phyloP scores from a whole-genome alignment of 208 protist genomes.

The Naegleria gruberi region DNA sequence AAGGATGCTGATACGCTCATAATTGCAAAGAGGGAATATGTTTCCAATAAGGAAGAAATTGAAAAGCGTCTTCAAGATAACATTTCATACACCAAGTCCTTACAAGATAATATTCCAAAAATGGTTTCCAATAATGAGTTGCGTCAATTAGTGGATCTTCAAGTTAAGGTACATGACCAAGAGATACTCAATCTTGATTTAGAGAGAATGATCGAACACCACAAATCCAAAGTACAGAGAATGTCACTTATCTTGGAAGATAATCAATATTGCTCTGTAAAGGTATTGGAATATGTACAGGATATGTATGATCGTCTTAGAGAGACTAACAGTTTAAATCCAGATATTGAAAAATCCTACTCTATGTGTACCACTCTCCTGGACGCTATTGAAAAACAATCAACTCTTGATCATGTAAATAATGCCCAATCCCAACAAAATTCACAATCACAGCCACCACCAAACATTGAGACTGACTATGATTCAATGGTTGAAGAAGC shows the following conservation, averaged over 20 bases:
- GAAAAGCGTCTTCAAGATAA: not conserved
- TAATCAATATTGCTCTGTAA: not conserved
- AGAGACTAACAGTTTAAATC: not conserved
- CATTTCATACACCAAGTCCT: not conserved
- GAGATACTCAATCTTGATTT: conserved; percentile 4
- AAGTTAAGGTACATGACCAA: not conserved
- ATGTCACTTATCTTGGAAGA: not conserved
- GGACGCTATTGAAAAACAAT: not conserved
- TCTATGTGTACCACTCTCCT: not conserved
- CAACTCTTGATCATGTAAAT: not conserved
- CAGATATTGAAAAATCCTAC: not conserved
- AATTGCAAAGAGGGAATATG: not conserved
- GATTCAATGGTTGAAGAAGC: not conserved
- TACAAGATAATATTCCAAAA: not conserved
- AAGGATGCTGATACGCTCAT: not conserved
- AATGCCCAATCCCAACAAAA: not conserved
- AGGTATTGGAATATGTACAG: not conserved
- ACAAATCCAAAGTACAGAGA: not conserved
- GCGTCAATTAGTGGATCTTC: not conserved
- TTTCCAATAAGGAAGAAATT: not conserved
- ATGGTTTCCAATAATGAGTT: not conserved
- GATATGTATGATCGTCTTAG: not conserved
- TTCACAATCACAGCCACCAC: not conserved
- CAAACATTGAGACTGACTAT: not conserved
- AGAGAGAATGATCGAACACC: not conserved